Evolutionary conservation across 331 rosid species (phyloP).

Genomic region (Acacia concinna): DNA sequence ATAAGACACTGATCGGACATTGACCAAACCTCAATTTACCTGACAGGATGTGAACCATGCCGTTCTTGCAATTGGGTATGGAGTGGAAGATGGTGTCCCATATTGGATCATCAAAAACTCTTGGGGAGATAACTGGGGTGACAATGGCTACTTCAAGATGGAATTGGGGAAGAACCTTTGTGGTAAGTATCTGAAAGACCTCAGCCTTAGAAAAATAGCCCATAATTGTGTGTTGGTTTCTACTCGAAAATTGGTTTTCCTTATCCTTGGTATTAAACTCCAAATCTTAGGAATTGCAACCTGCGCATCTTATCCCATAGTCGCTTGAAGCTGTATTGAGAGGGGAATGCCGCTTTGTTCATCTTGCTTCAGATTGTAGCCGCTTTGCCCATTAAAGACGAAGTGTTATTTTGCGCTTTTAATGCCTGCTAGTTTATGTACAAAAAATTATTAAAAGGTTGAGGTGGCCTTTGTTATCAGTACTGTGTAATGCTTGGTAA

Average conservation of each 20-base stretch:
- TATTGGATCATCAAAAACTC: conserved; percentile 94
- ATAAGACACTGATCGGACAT: neutral
- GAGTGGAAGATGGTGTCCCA: conserved; percentile 65
- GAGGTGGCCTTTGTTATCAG: neutral
- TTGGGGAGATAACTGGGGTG: conserved; percentile 88
- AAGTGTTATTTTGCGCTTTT: conserved; percentile 17
- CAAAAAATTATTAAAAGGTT: conserved; percentile 43
- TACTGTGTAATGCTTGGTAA: neutral
- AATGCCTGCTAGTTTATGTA: conserved; percentile 10
- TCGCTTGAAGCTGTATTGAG: conserved; percentile 41
- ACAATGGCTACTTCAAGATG: conserved; percentile 93
- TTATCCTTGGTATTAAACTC: neutral
- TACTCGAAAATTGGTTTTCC: neutral
- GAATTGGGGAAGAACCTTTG: conserved; percentile 95
- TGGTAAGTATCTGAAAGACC: conserved; percentile 57
- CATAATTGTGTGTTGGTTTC: neutral
- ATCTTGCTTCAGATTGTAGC: conserved; percentile 20
- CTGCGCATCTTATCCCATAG: conserved; percentile 90
- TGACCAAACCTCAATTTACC: conserved; percentile 24
- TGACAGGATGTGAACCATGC: conserved; percentile 98
- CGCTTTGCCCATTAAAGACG: conserved; percentile 9
- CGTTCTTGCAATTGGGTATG: conserved; percentile 94
- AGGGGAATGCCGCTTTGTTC: conserved; percentile 18
- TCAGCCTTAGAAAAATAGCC: neutral
- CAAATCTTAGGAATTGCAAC: conserved; percentile 78